A percentile compares a stretch with the other conserved stretches of the same genome.
Evolutionary conservation across 352 stramenopile genomes (phyloP).

Genomic region (Phytophthora cajani): DNA sequence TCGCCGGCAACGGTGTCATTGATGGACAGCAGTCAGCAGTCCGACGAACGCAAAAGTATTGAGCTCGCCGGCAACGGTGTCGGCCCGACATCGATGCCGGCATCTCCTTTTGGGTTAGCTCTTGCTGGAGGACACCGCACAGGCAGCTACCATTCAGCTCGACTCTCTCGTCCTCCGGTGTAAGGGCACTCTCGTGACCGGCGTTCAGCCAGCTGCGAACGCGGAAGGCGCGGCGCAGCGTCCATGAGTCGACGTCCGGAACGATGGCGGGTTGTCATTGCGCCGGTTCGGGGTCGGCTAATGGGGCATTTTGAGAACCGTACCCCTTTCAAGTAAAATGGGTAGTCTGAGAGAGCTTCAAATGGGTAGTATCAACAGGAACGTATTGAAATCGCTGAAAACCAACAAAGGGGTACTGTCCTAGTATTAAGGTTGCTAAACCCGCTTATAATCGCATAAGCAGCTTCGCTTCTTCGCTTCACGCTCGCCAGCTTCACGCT

Average conservation of each 20-base stretch:
- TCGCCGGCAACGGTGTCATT: neutral
- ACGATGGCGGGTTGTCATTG: slow-evolving; percentile 35
- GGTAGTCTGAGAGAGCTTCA: no score
- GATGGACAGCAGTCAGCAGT: neutral
- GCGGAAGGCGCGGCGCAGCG: slow-evolving; percentile 2
- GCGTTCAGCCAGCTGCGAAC: neutral
- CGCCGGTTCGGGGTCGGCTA: slow-evolving; percentile 4
- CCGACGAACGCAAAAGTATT: neutral
- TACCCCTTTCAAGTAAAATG: no score
- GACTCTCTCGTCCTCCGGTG: slow-evolving; percentile 1
- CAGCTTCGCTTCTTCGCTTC: no score
- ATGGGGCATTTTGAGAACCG: no score
- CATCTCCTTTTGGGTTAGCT: no score
- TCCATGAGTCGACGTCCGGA: slow-evolving; percentile 25
- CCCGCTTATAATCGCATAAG: no score
- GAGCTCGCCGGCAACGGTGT: neutral
- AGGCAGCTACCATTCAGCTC: neutral
- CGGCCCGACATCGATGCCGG: neutral
- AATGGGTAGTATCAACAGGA: no score
- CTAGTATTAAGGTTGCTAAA: no score
- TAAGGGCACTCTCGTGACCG: slow-evolving; percentile 17
- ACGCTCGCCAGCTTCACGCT: no score
- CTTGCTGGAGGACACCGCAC: no score
- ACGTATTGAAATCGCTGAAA: no score
- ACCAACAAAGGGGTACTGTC: no score